Evolutionary conservation across 345 rosid species (phyloP).

Genomic region (Trapa incisa): DNA sequence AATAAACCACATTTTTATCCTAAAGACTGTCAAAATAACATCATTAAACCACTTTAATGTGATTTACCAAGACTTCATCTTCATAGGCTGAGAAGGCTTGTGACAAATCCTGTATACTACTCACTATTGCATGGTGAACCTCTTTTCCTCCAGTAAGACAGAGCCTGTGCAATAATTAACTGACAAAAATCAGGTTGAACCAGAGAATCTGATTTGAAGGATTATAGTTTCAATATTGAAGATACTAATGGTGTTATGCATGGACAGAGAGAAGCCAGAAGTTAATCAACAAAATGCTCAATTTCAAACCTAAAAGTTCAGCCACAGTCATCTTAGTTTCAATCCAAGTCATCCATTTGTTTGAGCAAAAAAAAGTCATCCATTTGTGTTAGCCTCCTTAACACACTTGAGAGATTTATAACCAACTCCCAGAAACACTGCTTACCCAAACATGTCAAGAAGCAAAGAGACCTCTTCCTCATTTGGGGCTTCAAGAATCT

Average conservation of each 20-base stretch:
- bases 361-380: too few species aligned
- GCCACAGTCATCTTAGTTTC: background rate
- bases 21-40: background rate
- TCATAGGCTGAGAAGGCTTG: conserved; percentile 62
- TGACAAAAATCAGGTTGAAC: background rate
- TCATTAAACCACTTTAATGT: background rate
- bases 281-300: background rate
- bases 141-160: conserved; percentile 90
- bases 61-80: conserved; percentile 92
- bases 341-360: background rate
- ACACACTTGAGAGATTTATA: background rate
- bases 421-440: background rate
- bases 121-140: conserved; percentile 80
- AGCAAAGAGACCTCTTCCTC: conserved; percentile 86
- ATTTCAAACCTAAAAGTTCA: background rate
- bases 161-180: conserved; percentile 28
- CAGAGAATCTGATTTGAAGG: background rate
- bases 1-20: background rate
- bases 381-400: background rate
- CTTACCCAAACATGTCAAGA: conserved; percentile 79
- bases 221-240: background rate
- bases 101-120: conserved; percentile 90
- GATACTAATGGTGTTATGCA: background rate
- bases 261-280: background rate
- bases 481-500: conserved; percentile 92